These are phyloP conservation scores for Arctium minus DNA, from an alignment of 129 eudicot genomes.

Conservation along the genomic window DNA sequence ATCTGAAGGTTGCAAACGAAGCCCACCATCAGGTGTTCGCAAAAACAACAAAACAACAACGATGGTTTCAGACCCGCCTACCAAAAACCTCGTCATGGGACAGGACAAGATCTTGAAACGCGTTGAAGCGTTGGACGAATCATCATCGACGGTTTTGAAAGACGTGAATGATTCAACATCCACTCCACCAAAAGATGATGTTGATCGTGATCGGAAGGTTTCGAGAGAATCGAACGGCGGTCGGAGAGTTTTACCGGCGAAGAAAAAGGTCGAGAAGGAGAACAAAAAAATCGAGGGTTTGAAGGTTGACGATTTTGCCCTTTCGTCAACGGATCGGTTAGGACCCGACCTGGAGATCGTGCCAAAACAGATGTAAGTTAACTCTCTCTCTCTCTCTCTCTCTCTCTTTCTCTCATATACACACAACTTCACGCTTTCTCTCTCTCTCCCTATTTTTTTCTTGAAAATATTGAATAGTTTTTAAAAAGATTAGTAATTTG, in stretches of 20 bases:
- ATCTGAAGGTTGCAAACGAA: slow-evolving; percentile 34
- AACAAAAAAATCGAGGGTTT: neutral
- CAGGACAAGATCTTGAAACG: slow-evolving; percentile 57
- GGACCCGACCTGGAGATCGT: slow-evolving; percentile 45
- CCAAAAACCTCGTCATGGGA: slow-evolving; percentile 34
- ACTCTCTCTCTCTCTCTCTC: too few species aligned
- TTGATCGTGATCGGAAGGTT: slow-evolving; percentile 5
- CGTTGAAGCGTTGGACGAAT: slow-evolving; percentile 36
- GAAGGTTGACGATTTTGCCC: slow-evolving; percentile 26
- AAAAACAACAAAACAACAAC: slow-evolving; percentile 14
- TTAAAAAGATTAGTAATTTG: too few species aligned
- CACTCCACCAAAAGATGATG: neutral
- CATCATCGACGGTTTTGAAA: neutral
- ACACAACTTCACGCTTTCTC: too few species aligned
- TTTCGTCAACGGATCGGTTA: slow-evolving; percentile 37
- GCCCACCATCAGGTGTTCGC: slow-evolving; percentile 22
- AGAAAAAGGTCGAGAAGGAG: slow-evolving; percentile 19
- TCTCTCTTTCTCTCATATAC: too few species aligned
- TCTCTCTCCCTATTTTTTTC: too few species aligned
- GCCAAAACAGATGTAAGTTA: slow-evolving; percentile 19
- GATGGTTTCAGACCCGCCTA: slow-evolving; percentile 15
- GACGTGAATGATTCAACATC: neutral
- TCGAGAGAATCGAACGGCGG: neutral
- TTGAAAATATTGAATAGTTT: too few species aligned
- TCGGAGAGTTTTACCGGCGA: slow-evolving; percentile 2